Percentiles rank a stretch among this genome's conserved stretches.
Evolutionary conservation across 306 rosid species (phyloP).

Genomic region (Trifolium pratense): DNA sequence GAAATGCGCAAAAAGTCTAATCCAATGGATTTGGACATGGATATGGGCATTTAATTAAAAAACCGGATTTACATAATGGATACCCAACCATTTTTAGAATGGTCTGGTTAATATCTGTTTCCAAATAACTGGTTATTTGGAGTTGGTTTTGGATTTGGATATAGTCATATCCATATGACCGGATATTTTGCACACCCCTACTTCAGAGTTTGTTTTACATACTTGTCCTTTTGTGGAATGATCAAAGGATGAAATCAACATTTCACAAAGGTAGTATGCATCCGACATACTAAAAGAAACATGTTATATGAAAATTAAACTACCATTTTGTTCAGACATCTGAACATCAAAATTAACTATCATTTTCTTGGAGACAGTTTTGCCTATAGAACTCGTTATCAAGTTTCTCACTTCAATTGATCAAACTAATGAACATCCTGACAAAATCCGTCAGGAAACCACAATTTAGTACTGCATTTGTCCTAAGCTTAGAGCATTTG

Average conservation of each 20-base stretch:
- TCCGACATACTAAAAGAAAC: background rate
- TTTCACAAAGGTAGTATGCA: background rate
- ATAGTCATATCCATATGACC: no score
- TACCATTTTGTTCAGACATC: background rate
- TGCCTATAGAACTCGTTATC: background rate
- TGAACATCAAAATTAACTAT: background rate
- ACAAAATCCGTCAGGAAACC: background rate
- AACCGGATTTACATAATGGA: no score
- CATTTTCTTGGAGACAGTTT: background rate
- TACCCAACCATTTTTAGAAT: no score
- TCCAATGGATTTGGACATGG: no score
- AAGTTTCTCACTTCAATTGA: background rate
- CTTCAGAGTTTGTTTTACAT: background rate
- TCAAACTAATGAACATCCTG: background rate
- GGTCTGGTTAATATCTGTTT: no score
- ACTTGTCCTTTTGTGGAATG: no score
- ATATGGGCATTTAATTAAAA: no score
- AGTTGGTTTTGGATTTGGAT: no score
- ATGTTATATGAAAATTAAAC: background rate
- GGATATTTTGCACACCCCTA: no score
- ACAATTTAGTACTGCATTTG: background rate
- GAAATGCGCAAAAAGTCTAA: no score
- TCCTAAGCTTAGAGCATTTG: background rate
- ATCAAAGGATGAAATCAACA: background rate
- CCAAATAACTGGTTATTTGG: no score